Evolutionary conservation across 2,329 filamentous ascomycete species (phyloP).

Genomic region (Eurotiales sp.): DNA sequence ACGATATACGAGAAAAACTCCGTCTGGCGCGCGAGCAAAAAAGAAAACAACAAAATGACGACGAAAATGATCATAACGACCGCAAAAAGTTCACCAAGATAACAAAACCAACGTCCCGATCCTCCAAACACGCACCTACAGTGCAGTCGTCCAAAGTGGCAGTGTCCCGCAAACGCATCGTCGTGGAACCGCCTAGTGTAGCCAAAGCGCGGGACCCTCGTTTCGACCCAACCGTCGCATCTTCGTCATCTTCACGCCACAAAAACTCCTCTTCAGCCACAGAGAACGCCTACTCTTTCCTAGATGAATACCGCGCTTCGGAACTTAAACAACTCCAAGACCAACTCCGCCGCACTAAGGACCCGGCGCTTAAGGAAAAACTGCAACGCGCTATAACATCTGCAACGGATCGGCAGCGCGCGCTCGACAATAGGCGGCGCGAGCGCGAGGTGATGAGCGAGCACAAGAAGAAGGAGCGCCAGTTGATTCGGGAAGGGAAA

Average conservation of each 20-base stretch:
- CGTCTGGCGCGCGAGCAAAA: conserved; percentile 43
- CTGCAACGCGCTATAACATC: conserved; percentile 71
- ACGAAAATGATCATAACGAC: not conserved
- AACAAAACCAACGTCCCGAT: conserved; percentile 42
- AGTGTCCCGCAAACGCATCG: conserved; percentile 74
- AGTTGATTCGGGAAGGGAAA: conserved; percentile 82
- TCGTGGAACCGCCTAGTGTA: conserved; percentile 54
- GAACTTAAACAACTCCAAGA: conserved; percentile 74
- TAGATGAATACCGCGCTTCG: conserved; percentile 78
- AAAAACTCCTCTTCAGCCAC: conserved; percentile 45
- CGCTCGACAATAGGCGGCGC: conserved; percentile 65
- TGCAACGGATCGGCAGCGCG: conserved; percentile 73
- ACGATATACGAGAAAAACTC: conserved; percentile 38
- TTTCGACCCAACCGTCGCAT: conserved; percentile 65
- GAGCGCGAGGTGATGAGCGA: conserved; percentile 66
- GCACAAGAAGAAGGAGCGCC: conserved; percentile 79
- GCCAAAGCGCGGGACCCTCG: conserved; percentile 78
- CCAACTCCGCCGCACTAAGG: conserved; percentile 65
- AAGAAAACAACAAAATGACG: conserved; percentile 6
- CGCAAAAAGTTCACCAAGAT: conserved; percentile 23
- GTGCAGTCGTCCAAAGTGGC: conserved; percentile 78
- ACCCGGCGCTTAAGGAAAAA: conserved; percentile 60
- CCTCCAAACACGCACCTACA: conserved; percentile 84
- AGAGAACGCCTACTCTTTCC: conserved; percentile 76
- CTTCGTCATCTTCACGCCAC: conserved; percentile 20